Conservation (phyloP, 78 protist genomes). For the Dictyostelium citrinum region DNA sequence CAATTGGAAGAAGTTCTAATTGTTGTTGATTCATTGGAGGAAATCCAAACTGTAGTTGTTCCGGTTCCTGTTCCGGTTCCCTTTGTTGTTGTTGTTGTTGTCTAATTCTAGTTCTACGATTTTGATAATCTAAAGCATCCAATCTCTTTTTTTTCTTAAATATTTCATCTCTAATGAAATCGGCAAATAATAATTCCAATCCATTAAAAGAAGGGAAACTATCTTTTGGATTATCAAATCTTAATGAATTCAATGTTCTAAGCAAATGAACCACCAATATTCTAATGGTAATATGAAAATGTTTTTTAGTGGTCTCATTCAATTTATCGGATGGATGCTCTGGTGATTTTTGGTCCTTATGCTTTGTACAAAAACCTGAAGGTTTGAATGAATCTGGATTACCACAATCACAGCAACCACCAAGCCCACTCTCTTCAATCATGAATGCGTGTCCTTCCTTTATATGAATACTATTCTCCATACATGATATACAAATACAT, state of each 20-base stretch:
- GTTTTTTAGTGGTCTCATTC: not conserved
- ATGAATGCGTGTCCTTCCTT: conserved; percentile 45
- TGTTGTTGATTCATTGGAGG: too few relatives aligned
- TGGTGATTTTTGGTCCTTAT: not conserved
- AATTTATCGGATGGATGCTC: conserved; percentile 37
- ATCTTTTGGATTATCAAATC: not conserved
- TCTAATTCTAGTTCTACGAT: not conserved
- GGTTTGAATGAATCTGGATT: conserved; percentile 35
- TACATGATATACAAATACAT: conserved; percentile 49
- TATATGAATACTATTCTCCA: conserved; percentile 48
- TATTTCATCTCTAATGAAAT: not conserved
- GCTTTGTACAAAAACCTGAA: conserved; percentile 30
- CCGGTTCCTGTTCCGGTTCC: not conserved
- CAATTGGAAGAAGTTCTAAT: not conserved
- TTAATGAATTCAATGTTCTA: not conserved
- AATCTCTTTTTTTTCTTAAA: not conserved
- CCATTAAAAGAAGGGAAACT: not conserved
- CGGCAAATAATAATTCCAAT: not conserved
- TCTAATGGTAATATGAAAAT: not conserved
- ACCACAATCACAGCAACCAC: conserved; percentile 76
- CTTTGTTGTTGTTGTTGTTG: not conserved
- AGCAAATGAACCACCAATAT: not conserved
- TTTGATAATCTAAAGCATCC: not conserved
- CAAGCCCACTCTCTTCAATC: conserved; percentile 46
- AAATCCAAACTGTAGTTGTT: not conserved